Base-by-base conservation (phyloP, 2,329 filamentous ascomycete genomes). In the Microcyclospora tardicrescens region DNA sequence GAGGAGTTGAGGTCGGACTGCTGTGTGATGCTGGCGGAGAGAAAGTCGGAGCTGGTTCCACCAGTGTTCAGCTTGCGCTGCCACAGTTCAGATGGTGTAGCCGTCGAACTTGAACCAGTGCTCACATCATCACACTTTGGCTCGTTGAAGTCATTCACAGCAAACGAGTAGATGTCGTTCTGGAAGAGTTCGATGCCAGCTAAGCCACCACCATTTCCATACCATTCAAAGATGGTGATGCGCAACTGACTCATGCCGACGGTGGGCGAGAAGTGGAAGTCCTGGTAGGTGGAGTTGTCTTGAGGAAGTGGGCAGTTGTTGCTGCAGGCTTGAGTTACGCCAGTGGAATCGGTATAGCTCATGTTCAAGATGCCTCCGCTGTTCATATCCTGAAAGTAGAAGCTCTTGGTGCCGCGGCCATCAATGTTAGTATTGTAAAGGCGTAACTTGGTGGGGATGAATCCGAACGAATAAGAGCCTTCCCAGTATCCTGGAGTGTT, bases 331-430 rank as follows among this genome's bases (percentile, higher is more conserved):
- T 67, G 63, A 39, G 79, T 79, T 36, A 73, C 65, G 16, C 81
- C 81, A 2, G 81, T 30, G 9, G 34, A 16, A 81, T 96, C 85
- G 46, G 79, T 78, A 52, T 91, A 96, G 29, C 86, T 93, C 55
- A 98, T 72, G 61, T 96, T 95, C 78, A 98, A 84, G 58, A 98
- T 95, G 37, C 91, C 91, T 45, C 83, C 79, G 53, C 89, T 76
- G 5, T 89, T 87, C 42, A 89, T 66, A 13, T 86, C 84, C 15
- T 84, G 84, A 56, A 85, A 93, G 41, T 86, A 77, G 65, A 84
- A 98, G 0, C 81, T 83, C 64, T 84, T 83, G 24, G 87, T 94
- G 31, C 58, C 91, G 47, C 86, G 79, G 37, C 83, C 85, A 51
- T 91, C 77, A 37, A 77, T 71, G 50, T 83, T 77, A 2, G 89